phyloP scores from a whole-genome alignment of 495 filamentous ascomycete genomes.

The Penicillium waksmanii region DNA sequence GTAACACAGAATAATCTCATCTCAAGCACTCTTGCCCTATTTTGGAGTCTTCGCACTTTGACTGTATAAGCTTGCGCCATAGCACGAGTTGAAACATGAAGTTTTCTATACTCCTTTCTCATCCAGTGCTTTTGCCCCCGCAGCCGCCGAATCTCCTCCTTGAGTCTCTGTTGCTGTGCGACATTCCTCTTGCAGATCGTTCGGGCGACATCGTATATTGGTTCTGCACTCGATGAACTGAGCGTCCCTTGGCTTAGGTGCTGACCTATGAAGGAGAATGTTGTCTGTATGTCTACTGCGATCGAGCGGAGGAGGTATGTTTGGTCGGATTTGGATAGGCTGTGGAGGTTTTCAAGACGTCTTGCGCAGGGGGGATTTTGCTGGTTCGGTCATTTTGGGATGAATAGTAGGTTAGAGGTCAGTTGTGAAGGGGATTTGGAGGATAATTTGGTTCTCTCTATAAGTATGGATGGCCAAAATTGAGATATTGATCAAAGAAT shows the following conservation, averaged over 20 bases:
- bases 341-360: slow-evolving; percentile 28
- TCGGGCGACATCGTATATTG: slow-evolving; percentile 30
- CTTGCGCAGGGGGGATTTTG: slow-evolving; percentile 6
- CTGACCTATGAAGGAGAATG: slow-evolving; percentile 28
- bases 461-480: background rate
- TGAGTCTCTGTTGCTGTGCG: slow-evolving; percentile 11
- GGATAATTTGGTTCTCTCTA: background rate
- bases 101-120: slow-evolving; percentile 13
- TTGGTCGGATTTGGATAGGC: slow-evolving; percentile 20
- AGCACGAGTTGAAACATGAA: slow-evolving; percentile 15
- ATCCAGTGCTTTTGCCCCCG: slow-evolving; percentile 21
- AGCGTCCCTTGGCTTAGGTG: slow-evolving; percentile 26
- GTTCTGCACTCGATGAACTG: slow-evolving; percentile 12
- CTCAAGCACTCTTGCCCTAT: background rate
- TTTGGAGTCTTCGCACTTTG: slow-evolving; percentile 10
- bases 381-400: background rate
- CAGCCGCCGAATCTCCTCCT: slow-evolving; percentile 16
- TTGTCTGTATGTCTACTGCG: slow-evolving; percentile 34
- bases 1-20: background rate
- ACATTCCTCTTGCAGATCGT: slow-evolving; percentile 24
- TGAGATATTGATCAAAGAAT: too few relatives aligned
- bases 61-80: slow-evolving; percentile 16
- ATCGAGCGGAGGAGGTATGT: slow-evolving; percentile 30
- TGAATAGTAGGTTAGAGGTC: background rate
- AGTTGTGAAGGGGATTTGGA: background rate